Evolutionary conservation across 1,284 basidiomycete species (phyloP).

Genomic region (Exobasidium cylindrosporum): DNA sequence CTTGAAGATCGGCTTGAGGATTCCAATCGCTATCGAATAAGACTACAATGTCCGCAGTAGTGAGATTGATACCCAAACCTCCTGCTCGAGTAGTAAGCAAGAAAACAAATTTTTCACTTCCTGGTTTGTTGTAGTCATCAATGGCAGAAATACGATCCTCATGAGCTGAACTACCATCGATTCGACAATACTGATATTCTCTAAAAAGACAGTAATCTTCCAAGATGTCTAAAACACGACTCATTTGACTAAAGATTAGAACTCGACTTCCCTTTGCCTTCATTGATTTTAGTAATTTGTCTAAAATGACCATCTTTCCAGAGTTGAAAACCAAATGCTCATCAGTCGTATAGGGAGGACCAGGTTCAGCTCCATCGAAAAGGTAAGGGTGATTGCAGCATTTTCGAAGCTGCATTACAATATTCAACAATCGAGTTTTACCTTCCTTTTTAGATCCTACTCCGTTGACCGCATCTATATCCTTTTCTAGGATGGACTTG

Average conservation of each 20-base stretch:
- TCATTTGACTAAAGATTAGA: constrained; percentile 98
- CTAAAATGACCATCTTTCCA: constrained; percentile 96
- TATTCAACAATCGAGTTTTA: constrained; percentile 95
- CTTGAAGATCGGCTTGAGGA: constrained; percentile 96
- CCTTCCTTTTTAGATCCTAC: constrained; percentile 81
- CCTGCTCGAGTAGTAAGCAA: constrained; percentile 96
- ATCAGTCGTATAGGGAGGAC: constrained; percentile 96
- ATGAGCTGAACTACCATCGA: constrained; percentile 91
- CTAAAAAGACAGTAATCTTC: constrained; percentile 97
- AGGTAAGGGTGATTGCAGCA: constrained; percentile 64
- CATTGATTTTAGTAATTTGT: constrained; percentile 81
- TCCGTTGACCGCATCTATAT: constrained; percentile 92
- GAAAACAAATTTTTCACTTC: constrained; percentile 94
- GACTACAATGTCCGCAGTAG: constrained; percentile 90
- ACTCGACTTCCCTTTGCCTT: constrained; percentile 89
- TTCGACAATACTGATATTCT: constrained; percentile 81
- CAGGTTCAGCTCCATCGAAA: constrained; percentile 69
- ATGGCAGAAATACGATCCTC: constrained; percentile 94
- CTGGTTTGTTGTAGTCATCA: constrained; percentile 95
- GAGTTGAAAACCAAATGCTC: constrained; percentile 92
- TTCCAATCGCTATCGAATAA: constrained; percentile 99
- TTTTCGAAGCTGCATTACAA: constrained; percentile 88
- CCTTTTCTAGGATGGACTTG: constrained; percentile 80
- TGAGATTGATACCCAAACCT: constrained; percentile 94
- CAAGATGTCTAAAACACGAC: constrained; percentile 86